Percentiles rank a stretch among this genome's conserved stretches.
Conservation (phyloP, 257 asterid genomes). For the Ligustrum vulgare region DNA sequence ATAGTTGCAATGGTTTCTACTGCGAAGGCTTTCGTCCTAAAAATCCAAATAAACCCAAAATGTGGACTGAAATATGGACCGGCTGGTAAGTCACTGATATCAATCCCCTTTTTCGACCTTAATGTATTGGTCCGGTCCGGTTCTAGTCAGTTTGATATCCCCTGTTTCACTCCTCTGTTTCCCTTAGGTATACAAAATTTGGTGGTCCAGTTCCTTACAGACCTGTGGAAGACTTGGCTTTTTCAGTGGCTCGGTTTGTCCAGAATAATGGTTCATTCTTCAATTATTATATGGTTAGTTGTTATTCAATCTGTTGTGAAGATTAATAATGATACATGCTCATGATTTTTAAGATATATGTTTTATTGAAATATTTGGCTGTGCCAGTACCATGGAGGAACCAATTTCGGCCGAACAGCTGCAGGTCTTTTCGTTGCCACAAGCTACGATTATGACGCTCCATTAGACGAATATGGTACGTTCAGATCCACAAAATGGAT, state of each 20-base stretch:
- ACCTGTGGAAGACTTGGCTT: slow-evolving; percentile 92
- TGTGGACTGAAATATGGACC: slow-evolving; percentile 95
- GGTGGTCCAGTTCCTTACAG: slow-evolving; percentile 77
- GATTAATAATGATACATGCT: neutral
- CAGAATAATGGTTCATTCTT: slow-evolving; percentile 88
- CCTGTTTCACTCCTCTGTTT: neutral
- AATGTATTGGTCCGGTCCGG: slow-evolving; percentile 2
- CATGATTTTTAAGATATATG: neutral
- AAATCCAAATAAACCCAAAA: slow-evolving; percentile 79
- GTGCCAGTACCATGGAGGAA: slow-evolving; percentile 86
- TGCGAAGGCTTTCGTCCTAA: slow-evolving; percentile 76
- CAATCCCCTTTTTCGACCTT: neutral
- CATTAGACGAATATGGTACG: slow-evolving; percentile 87
- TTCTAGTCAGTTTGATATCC: slow-evolving; percentile 3
- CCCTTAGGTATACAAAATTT: slow-evolving; percentile 61
- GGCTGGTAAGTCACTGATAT: slow-evolving; percentile 61
- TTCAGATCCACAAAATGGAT: neutral
- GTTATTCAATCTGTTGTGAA: neutral
- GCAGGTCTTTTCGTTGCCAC: slow-evolving; percentile 85
- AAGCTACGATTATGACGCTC: slow-evolving; percentile 93
- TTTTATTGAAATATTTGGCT: neutral
- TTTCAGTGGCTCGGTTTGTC: slow-evolving; percentile 81
- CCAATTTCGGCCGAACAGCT: slow-evolving; percentile 77
- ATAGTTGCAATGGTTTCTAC: slow-evolving; percentile 89
- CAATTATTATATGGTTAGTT: slow-evolving; percentile 87